Conservation (phyloP, 257 asterid species). For the Cinchona pubescens region DNA sequence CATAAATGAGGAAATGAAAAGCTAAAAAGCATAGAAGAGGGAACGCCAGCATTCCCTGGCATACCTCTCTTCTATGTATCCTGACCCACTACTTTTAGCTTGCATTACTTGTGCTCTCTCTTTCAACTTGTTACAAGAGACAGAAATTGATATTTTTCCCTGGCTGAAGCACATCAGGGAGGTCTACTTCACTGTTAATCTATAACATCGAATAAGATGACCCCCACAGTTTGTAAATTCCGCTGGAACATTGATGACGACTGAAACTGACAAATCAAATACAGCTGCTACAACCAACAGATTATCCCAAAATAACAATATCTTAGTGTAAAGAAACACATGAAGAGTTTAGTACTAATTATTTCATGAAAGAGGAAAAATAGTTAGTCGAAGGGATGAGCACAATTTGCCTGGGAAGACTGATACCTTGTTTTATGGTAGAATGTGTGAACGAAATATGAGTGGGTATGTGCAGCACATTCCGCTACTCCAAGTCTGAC, state of each 20-base stretch:
- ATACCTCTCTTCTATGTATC: no score
- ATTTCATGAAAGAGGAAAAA: neutral
- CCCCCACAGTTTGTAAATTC: neutral
- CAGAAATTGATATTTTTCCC: no score
- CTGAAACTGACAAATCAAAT: neutral
- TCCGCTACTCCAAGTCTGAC: slow-evolving; percentile 98
- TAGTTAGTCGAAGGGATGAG: no score
- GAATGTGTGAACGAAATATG: slow-evolving; percentile 54
- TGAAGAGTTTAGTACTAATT: no score
- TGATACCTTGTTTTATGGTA: slow-evolving; percentile 32
- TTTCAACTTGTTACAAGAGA: neutral
- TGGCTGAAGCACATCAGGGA: neutral
- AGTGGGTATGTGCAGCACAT: slow-evolving; percentile 97
- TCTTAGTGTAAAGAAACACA: neutral
- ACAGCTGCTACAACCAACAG: neutral
- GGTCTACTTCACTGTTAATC: neutral
- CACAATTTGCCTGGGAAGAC: no score
- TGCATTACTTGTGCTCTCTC: neutral
- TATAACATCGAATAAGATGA: no score
- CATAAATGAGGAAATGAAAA: no score
- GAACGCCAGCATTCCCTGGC: no score
- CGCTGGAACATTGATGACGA: neutral
- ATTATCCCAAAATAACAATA: neutral
- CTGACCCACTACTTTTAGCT: neutral
- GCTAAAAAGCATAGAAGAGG: no score